These are phyloP conservation scores for Blastobotrys ciferrii DNA, from an alignment of 1,139 yeast species.

Conservation along the genomic window DNA sequence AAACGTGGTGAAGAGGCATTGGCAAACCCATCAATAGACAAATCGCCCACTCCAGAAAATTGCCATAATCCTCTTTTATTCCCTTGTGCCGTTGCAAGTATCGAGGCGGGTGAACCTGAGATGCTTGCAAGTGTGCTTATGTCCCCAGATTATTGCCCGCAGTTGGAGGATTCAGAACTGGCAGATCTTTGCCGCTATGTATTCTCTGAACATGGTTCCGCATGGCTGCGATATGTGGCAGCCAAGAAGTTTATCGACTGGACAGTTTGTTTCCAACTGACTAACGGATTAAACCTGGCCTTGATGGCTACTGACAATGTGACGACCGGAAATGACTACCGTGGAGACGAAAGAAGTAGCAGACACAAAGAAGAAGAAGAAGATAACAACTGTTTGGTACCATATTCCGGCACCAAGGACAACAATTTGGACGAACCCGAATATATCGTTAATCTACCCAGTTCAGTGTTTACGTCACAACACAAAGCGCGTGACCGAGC, in stretches of 20 bases:
- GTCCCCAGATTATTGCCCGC: conserved; percentile 29
- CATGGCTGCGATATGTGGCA: conserved; percentile 32
- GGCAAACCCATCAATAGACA: neutral
- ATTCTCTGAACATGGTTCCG: conserved; percentile 32
- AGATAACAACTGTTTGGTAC: conserved; percentile 1
- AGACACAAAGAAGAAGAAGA: neutral
- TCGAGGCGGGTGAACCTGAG: conserved; percentile 26
- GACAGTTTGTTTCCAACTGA: conserved; percentile 21
- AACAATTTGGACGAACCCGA: conserved; percentile 9
- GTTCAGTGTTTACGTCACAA: conserved; percentile 11
- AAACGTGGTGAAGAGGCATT: conserved; percentile 18
- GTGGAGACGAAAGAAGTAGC: neutral
- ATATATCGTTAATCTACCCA: conserved; percentile 16
- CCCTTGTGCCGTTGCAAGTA: conserved; percentile 26
- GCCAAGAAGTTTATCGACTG: conserved; percentile 31
- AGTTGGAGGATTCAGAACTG: conserved; percentile 26
- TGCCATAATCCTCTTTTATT: conserved; percentile 13
- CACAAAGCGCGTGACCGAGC: conserved; percentile 19
- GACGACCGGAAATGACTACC: neutral
- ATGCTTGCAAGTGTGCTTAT: conserved; percentile 32
- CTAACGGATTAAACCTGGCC: conserved; percentile 6
- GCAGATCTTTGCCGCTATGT: conserved; percentile 24
- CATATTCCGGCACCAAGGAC: neutral
- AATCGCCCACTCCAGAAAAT: conserved; percentile 3
- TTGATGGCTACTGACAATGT: neutral